Conservation (phyloP, 495 filamentous ascomycete species). For the Penicillium longicatenatum region DNA sequence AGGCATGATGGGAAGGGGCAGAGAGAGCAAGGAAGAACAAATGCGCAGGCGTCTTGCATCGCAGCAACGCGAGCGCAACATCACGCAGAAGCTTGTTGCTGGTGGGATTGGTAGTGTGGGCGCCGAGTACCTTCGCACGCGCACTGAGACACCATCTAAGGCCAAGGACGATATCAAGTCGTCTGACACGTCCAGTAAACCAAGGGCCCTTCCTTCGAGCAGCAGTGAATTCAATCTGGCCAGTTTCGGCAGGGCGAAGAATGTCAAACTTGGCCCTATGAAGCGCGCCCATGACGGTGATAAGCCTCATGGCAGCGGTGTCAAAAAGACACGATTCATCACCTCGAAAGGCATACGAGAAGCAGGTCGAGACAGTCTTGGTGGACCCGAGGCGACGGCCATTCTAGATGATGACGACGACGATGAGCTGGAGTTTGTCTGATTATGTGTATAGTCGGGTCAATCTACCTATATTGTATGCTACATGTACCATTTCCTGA, state of each 20-base stretch:
- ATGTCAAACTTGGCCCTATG: slow-evolving; percentile 69
- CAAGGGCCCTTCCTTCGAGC: slow-evolving; percentile 13
- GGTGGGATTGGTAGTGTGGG: slow-evolving; percentile 67
- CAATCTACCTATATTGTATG: not conserved
- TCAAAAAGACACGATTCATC: slow-evolving; percentile 82
- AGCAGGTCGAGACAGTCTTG: slow-evolving; percentile 74
- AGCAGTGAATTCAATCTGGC: slow-evolving; percentile 26
- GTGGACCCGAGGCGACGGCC: slow-evolving; percentile 44
- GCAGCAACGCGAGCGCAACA: slow-evolving; percentile 78
- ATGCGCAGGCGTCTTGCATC: slow-evolving; percentile 68
- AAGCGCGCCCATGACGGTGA: slow-evolving; percentile 52
- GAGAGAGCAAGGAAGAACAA: slow-evolving; percentile 62
- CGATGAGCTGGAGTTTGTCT: slow-evolving; percentile 59
- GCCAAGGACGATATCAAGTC: slow-evolving; percentile 10
- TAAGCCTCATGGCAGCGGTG: slow-evolving; percentile 37
- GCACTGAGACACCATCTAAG: slow-evolving; percentile 22
- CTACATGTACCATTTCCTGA: not conserved
- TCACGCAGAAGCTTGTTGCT: slow-evolving; percentile 66
- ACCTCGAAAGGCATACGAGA: slow-evolving; percentile 75
- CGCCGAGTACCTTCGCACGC: slow-evolving; percentile 72
- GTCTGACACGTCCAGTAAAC: slow-evolving; percentile 11
- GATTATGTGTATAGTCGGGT: slow-evolving; percentile 11
- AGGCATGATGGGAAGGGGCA: slow-evolving; percentile 48
- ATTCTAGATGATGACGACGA: slow-evolving; percentile 49
- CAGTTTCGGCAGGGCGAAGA: slow-evolving; percentile 38